A percentile compares a stretch with the other conserved stretches of the same genome.
phyloP scores from a whole-genome alignment of 2,329 filamentous ascomycete species.

The Hypoxylon sp. region DNA sequence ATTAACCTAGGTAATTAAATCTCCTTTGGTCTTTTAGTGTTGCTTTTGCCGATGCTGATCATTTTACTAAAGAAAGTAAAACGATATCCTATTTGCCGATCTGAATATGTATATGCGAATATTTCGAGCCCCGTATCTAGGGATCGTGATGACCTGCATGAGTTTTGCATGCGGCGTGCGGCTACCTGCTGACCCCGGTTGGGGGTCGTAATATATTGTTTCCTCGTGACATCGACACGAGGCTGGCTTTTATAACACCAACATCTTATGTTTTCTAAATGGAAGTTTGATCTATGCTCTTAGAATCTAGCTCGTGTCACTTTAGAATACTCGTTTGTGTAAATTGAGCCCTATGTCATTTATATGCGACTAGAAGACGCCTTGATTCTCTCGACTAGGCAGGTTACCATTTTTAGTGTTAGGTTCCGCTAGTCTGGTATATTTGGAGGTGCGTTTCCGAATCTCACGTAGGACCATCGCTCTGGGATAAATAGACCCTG shows the following conservation, averaged over 20 bases:
- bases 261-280: constrained; percentile 6
- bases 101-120: constrained; percentile 1
- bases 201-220: constrained; percentile 17
- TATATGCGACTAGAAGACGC: neutral
- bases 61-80: constrained; percentile 2
- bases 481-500: neutral
- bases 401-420: constrained; percentile 2
- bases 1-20: neutral
- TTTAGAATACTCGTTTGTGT: neutral
- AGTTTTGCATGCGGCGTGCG: constrained; percentile 13
- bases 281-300: neutral
- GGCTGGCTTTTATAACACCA: constrained; percentile 10
- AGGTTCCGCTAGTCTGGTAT: constrained; percentile 4
- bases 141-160: constrained; percentile 18
- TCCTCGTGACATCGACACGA: constrained; percentile 29
- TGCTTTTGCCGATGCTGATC: neutral
- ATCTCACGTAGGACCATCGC: constrained; percentile 27
- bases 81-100: neutral
- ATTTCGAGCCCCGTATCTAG: neutral
- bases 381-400: neutral
- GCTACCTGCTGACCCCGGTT: constrained; percentile 19
- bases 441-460: constrained; percentile 10
- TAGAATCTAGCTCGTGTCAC: constrained; percentile 6
- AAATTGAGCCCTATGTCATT: neutral
- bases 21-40: neutral